Conservation (phyloP, 805 yeast genomes). For the Cyberlindnera lachancei region DNA sequence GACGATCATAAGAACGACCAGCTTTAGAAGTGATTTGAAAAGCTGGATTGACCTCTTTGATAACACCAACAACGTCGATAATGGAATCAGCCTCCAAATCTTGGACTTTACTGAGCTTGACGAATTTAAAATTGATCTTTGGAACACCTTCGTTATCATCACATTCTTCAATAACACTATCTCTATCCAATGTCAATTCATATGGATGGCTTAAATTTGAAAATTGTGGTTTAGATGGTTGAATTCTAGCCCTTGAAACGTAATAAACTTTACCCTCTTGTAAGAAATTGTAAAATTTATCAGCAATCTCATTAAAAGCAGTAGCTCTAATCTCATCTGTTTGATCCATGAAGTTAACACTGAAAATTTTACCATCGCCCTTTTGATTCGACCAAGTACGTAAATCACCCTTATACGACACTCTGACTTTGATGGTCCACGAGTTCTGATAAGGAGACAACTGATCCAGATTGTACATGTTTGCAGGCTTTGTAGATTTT, state of each 20-base stretch:
- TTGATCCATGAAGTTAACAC: slow-evolving; percentile 83
- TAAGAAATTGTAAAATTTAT: slow-evolving; percentile 61
- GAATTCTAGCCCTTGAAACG: slow-evolving; percentile 73
- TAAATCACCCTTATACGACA: slow-evolving; percentile 78
- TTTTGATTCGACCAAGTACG: slow-evolving; percentile 80
- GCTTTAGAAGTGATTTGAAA: slow-evolving; percentile 82
- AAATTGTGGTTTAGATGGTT: slow-evolving; percentile 79
- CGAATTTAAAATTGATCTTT: slow-evolving; percentile 67
- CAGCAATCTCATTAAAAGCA: slow-evolving; percentile 84
- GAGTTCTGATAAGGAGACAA: slow-evolving; percentile 84
- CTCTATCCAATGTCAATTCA: slow-evolving; percentile 77
- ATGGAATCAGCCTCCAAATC: slow-evolving; percentile 61
- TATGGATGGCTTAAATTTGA: slow-evolving; percentile 81
- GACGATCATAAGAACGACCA: slow-evolving; percentile 86
- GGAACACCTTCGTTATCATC: slow-evolving; percentile 64
- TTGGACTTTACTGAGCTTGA: slow-evolving; percentile 58
- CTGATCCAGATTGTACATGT: slow-evolving; percentile 70
- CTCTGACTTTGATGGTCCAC: slow-evolving; percentile 94
- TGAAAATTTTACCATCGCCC: slow-evolving; percentile 88
- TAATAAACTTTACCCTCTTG: slow-evolving; percentile 89
- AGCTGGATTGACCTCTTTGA: slow-evolving; percentile 67
- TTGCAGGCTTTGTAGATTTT: slow-evolving; percentile 25
- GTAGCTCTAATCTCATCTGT: slow-evolving; percentile 96
- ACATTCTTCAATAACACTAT: slow-evolving; percentile 67
- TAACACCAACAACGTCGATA: slow-evolving; percentile 82